Evolutionary conservation across 768 basidiomycete genomes (phyloP).

Genomic region (Fibroporia radiculosa): DNA sequence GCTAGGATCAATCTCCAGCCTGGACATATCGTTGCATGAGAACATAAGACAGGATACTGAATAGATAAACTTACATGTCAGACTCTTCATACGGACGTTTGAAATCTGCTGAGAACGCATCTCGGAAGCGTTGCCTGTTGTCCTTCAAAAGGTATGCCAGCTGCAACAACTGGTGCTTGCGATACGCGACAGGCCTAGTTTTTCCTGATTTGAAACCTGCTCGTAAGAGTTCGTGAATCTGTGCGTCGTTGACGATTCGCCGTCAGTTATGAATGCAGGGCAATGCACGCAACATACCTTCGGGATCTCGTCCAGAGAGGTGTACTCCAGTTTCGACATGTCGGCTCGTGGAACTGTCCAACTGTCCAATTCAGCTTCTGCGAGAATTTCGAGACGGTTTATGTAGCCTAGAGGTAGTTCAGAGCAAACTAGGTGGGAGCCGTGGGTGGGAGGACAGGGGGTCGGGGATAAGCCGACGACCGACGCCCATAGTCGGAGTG

Average conservation of each 20-base stretch:
- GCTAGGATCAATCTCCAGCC: conserved; percentile 52
- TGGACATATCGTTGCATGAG: conserved; percentile 19
- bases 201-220: conserved; percentile 59
- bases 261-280: too few species aligned
- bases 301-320: conserved; percentile 20
- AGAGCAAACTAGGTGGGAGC: too few species aligned
- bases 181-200: conserved; percentile 50
- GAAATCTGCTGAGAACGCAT: conserved; percentile 53
- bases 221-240: conserved; percentile 52
- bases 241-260: not conserved
- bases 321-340: conserved; percentile 12
- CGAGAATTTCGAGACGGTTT: too few species aligned
- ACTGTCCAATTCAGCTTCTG: too few species aligned
- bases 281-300: conserved; percentile 9
- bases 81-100: conserved; percentile 55
- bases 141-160: conserved; percentile 69
- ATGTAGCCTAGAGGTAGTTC: too few species aligned
- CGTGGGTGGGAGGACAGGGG: too few species aligned
- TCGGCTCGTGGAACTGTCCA: too few species aligned
- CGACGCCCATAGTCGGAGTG: too few species aligned
- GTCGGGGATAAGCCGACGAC: too few species aligned
- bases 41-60: not conserved
- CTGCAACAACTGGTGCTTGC: conserved; percentile 68
- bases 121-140: conserved; percentile 52
- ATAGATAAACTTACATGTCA: conserved; percentile 32